Percentiles rank a stretch among this genome's conserved stretches.
These are phyloP conservation scores for Chlorella vulgaris DNA, from an alignment of 139 green algal genomes.

Conservation along the genomic window DNA sequence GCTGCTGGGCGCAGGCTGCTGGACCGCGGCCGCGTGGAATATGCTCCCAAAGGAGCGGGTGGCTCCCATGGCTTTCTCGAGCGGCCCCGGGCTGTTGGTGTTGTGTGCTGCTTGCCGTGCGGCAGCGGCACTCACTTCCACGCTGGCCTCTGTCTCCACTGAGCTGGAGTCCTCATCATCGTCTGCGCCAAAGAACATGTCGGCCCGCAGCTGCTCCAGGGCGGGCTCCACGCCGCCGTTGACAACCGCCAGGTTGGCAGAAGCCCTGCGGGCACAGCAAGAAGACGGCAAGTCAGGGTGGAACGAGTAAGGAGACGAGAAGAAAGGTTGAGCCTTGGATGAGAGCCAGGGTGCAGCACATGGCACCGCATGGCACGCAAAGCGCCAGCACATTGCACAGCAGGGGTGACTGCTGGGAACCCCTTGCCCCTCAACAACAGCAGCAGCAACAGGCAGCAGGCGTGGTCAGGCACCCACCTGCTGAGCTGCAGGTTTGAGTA, in stretches of 20 bases:
- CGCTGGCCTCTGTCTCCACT: not conserved
- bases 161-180: constrained; percentile 24
- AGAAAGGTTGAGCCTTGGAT: no score
- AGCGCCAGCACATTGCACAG: no score
- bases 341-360: no score
- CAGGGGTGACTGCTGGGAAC: no score
- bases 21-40: not conserved
- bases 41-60: constrained; percentile 12
- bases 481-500: constrained; percentile 12
- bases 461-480: no score
- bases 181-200: constrained; percentile 32
- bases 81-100: not conserved
- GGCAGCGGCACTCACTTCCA: not conserved
- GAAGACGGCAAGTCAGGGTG: not conserved
- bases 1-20: not conserved
- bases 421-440: no score
- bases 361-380: no score
- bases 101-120: not conserved
- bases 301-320: not conserved
- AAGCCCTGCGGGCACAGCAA: not conserved
- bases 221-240: constrained; percentile 25
- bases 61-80: not conserved
- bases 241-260: constrained; percentile 10
- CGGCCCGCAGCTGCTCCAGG: constrained; percentile 27
- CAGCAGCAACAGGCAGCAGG: no score